These are phyloP conservation scores for Chenopodium quinoa DNA, from an alignment of 148 eudicot genomes.

Conservation along the genomic window DNA sequence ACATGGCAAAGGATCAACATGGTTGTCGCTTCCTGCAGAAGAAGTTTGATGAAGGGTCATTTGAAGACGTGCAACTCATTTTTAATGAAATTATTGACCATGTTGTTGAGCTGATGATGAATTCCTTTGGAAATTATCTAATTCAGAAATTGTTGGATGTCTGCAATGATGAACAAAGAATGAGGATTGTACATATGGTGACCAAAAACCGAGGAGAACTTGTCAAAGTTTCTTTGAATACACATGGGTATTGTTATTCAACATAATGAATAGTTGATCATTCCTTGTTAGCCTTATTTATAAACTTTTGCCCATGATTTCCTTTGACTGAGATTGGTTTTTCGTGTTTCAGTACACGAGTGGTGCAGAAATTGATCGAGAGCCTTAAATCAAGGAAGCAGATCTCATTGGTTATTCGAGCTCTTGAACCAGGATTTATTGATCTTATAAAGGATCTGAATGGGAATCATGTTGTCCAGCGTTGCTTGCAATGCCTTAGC, in stretches of 20 bases:
- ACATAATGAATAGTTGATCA: conserved; percentile 14
- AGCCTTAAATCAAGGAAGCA: conserved; percentile 59
- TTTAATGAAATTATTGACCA: conserved; percentile 55
- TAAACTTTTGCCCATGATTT: background rate
- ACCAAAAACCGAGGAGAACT: conserved; percentile 53
- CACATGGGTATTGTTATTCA: conserved; percentile 52
- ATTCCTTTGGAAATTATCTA: conserved; percentile 74
- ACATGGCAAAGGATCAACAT: conserved; percentile 62
- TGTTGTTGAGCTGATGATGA: conserved; percentile 60
- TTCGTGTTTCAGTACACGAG: conserved; percentile 54
- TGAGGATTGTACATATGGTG: conserved; percentile 46
- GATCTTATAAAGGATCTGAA: conserved; percentile 64
- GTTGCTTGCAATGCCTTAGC: conserved; percentile 60
- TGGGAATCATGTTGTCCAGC: conserved; percentile 77
- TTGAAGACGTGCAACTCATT: conserved; percentile 49
- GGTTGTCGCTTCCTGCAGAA: conserved; percentile 72
- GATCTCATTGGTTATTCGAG: conserved; percentile 40
- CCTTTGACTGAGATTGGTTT: conserved; percentile 9
- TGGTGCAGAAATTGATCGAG: conserved; percentile 73
- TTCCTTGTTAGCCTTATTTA: conserved; percentile 3
- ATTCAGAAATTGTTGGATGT: conserved; percentile 65
- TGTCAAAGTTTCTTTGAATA: conserved; percentile 47
- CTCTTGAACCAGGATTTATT: conserved; percentile 65
- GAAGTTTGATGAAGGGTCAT: conserved; percentile 54
- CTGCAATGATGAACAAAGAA: conserved; percentile 61